phyloP scores from a whole-genome alignment of 129 eudicot species.

The Pseudognaphalium luteoalbum region DNA sequence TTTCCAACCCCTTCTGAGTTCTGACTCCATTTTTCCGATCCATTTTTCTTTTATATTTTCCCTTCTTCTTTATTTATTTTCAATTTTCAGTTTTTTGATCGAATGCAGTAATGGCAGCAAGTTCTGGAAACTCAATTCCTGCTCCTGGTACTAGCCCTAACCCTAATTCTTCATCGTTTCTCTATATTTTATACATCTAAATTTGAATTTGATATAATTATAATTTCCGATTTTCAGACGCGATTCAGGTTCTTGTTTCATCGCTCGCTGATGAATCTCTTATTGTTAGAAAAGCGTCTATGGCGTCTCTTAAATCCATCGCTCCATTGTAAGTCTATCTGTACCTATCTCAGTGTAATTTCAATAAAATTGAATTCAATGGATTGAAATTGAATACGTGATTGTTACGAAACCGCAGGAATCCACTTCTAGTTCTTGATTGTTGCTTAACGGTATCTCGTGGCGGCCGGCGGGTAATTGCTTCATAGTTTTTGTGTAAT shows the following conservation, averaged over 20 bases:
- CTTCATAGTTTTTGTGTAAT: not conserved
- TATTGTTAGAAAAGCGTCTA: conserved; percentile 72
- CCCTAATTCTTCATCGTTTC: not conserved
- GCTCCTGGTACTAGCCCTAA: conserved; percentile 54
- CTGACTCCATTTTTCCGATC: conserved; percentile 42
- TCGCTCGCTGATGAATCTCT: conserved; percentile 84
- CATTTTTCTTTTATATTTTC: conserved; percentile 29
- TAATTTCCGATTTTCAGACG: conserved; percentile 48
- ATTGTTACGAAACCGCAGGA: conserved; percentile 45
- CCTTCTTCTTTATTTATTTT: not conserved
- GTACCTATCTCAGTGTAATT: not conserved
- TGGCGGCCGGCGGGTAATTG: conserved; percentile 90
- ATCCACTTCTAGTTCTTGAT: conserved; percentile 91
- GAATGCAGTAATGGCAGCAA: conserved; percentile 52
- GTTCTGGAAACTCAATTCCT: conserved; percentile 72
- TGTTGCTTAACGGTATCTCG: conserved; percentile 85
- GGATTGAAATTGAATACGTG: not conserved
- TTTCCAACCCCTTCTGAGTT: not conserved
- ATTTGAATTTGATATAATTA: not conserved
- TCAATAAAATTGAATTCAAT: not conserved
- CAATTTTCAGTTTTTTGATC: conserved; percentile 2
- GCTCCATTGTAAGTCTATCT: conserved; percentile 59
- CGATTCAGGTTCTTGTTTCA: conserved; percentile 87
- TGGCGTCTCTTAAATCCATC: conserved; percentile 79
- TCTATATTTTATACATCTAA: not conserved